These are phyloP conservation scores for Ceratobasidium sp. DNA, from an alignment of 1,284 basidiomycete genomes.

Conservation along the genomic window DNA sequence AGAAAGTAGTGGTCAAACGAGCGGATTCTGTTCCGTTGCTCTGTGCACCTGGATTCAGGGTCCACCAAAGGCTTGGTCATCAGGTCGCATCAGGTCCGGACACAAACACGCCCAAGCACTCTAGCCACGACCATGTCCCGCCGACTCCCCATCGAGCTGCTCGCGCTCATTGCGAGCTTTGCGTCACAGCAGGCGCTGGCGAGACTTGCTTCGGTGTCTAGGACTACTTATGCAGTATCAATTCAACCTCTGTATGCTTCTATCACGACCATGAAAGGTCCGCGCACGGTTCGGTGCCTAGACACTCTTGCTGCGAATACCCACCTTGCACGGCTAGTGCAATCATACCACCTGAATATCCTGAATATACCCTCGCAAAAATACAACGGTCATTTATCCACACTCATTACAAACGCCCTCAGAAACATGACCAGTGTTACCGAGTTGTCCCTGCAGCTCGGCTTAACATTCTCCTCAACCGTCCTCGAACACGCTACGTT, in stretches of 20 bases:
- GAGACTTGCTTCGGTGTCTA: not conserved
- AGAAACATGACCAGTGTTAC: not conserved
- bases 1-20: slow-evolving; percentile 18
- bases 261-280: not conserved
- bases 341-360: slow-evolving; percentile 4
- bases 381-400: not conserved
- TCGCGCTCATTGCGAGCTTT: slow-evolving; percentile 10
- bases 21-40: slow-evolving; percentile 4
- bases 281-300: slow-evolving; percentile 21
- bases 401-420: slow-evolving; percentile 8
- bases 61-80: not conserved
- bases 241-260: slow-evolving; percentile 18
- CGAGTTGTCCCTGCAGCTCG: slow-evolving; percentile 16
- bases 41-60: not conserved
- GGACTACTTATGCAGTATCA: not conserved
- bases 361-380: too few species aligned
- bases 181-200: not conserved
- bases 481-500: not conserved
- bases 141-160: slow-evolving; percentile 25
- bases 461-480: not conserved
- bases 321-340: slow-evolving; percentile 15
- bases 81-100: too few species aligned
- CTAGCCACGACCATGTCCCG: not conserved
- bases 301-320: not conserved
- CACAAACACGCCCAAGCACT: too few species aligned